These are phyloP conservation scores for Rosa hybrid DNA, from an alignment of 331 rosid genomes.

Conservation along the genomic window DNA sequence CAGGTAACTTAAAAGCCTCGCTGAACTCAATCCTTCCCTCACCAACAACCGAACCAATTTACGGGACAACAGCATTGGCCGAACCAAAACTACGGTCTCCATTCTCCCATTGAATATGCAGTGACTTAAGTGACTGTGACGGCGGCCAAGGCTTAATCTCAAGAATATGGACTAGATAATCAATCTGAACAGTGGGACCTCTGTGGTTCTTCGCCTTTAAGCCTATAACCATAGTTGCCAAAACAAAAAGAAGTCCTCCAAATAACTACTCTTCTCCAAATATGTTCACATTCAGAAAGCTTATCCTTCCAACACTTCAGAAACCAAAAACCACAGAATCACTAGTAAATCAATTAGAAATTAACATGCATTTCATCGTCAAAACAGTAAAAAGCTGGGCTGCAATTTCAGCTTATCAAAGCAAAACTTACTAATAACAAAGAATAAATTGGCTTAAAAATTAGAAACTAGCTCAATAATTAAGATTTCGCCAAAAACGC, in stretches of 20 bases:
- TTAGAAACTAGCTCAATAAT: constrained; percentile 15
- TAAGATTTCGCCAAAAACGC: constrained; percentile 5
- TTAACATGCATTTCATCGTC: constrained; percentile 3
- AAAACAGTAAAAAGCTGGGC: neutral
- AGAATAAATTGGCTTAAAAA: neutral
- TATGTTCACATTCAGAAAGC: constrained; percentile 29
- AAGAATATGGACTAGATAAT: constrained; percentile 67
- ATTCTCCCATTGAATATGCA: constrained; percentile 92
- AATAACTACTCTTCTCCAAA: constrained; percentile 25
- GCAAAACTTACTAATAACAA: constrained; percentile 7
- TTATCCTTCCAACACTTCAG: constrained; percentile 29
- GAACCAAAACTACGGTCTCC: constrained; percentile 78
- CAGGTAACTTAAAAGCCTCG: constrained; percentile 72
- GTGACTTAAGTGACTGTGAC: constrained; percentile 69
- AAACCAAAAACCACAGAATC: constrained; percentile 23
- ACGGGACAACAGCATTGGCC: constrained; percentile 65
- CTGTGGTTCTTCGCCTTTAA: constrained; percentile 68
- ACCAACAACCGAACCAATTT: constrained; percentile 55
- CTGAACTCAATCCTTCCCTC: constrained; percentile 88
- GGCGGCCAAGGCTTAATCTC: constrained; percentile 99
- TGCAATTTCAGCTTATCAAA: neutral
- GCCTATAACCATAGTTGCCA: constrained; percentile 57
- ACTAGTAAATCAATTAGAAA: constrained; percentile 3
- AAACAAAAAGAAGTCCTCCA: neutral
- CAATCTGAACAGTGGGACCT: constrained; percentile 50